Percentiles rank a stretch among this genome's conserved stretches.
Conservation (phyloP, 2,329 filamentous ascomycete species). For the Aspergillus sp. region DNA sequence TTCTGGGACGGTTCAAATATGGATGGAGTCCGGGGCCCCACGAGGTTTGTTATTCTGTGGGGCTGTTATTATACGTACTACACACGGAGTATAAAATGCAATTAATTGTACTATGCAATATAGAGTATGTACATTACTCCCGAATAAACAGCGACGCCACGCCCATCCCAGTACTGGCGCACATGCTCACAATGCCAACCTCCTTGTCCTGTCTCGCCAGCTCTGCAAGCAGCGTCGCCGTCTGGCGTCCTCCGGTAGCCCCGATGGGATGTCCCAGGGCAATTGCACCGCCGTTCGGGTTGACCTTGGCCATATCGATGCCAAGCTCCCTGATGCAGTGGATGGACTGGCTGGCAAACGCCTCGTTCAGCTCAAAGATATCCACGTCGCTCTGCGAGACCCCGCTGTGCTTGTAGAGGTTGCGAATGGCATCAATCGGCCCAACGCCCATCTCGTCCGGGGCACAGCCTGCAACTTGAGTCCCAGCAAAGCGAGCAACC, state of each 20-base stretch:
- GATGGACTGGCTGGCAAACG: conserved; percentile 92
- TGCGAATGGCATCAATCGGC: conserved; percentile 60
- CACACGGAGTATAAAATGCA: too few species aligned
- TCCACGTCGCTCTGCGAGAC: conserved; percentile 78
- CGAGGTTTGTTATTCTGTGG: too few species aligned
- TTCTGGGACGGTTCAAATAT: too few species aligned
- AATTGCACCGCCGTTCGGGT: conserved; percentile 89
- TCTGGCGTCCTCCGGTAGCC: conserved; percentile 79
- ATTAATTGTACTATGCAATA: background rate
- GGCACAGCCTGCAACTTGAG: conserved; percentile 80
- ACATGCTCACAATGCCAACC: conserved; percentile 88
- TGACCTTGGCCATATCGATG: conserved; percentile 66
- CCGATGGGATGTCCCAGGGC: conserved; percentile 85
- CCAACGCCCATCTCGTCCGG: conserved; percentile 91
- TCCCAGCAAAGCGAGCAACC: conserved; percentile 84
- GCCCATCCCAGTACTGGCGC: conserved; percentile 44
- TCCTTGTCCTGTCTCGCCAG: conserved; percentile 78
- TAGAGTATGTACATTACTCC: conserved; percentile 14
- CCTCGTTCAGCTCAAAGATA: conserved; percentile 89
- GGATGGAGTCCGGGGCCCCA: too few species aligned
- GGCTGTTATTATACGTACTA: too few species aligned
- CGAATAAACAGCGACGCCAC: conserved; percentile 26
- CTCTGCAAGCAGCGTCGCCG: conserved; percentile 87
- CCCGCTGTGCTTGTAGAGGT: conserved; percentile 75
- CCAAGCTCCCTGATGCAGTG: conserved; percentile 73